Evolutionary conservation across 768 basidiomycete genomes (phyloP).

Genomic region (Austroboletus eburneus): DNA sequence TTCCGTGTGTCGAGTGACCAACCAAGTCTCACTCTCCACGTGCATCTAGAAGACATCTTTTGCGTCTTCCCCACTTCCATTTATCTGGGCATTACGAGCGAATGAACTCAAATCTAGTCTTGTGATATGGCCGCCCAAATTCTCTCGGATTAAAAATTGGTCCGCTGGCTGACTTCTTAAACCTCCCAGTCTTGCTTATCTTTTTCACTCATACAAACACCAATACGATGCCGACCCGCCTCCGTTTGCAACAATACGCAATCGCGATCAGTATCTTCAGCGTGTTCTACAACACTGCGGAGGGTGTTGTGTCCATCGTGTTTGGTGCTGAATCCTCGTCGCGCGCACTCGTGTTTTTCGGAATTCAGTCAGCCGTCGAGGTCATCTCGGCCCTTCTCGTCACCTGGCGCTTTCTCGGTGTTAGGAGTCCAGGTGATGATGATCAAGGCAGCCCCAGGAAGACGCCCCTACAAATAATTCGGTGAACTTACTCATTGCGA

Average conservation of each 20-base stretch:
- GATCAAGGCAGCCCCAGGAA: conserved; percentile 13
- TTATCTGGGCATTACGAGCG: no score
- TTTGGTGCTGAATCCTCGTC: conserved; percentile 45
- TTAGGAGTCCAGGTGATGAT: conserved; percentile 32
- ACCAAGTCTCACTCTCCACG: no score
- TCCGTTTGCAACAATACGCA: conserved; percentile 38
- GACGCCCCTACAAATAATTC: conserved; percentile 7
- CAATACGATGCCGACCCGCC: no score
- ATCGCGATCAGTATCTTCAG: conserved; percentile 40
- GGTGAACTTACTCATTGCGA: conserved; percentile 1
- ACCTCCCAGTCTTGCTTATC: no score
- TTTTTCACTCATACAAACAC: no score
- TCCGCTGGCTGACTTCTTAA: no score
- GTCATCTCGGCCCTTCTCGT: conserved; percentile 43
- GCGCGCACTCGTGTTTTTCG: conserved; percentile 44
- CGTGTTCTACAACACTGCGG: conserved; percentile 36
- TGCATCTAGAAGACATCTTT: no score
- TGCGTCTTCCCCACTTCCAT: no score
- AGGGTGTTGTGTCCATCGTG: conserved; percentile 42
- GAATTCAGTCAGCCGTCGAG: conserved; percentile 45
- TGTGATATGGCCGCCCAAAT: no score
- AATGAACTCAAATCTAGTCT: no score
- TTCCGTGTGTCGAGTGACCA: no score
- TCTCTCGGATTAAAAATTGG: no score
- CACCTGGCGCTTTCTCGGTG: conserved; percentile 40